A percentile compares a stretch with the other conserved stretches of the same genome.
These are phyloP conservation scores for Capsicum pubescens DNA, from an alignment of 257 asterid genomes.

Conservation along the genomic window DNA sequence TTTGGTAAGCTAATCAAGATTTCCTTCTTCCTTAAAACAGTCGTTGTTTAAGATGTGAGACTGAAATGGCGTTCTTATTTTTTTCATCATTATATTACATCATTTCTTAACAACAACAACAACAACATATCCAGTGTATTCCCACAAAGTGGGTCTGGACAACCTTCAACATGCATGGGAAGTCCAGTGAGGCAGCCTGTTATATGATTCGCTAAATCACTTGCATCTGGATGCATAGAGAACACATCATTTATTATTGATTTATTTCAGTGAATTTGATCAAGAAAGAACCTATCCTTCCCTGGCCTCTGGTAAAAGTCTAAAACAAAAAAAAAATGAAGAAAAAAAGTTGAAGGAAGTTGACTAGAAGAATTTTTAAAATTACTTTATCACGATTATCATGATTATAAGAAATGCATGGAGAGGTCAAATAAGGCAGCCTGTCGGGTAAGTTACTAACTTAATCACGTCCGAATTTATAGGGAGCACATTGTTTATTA, in stretches of 20 bases:
- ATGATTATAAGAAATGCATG: neutral
- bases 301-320: neutral
- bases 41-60: neutral
- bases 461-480: neutral
- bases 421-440: neutral
- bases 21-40: neutral
- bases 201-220: neutral
- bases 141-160: no score
- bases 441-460: neutral
- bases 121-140: no score
- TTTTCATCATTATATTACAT: neutral
- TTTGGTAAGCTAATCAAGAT: constrained; percentile 59
- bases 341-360: neutral
- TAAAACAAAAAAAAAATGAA: no score
- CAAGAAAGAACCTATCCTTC: no score
- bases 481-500: neutral
- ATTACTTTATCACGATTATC: neutral
- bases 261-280: neutral
- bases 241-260: neutral
- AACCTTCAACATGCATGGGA: neutral
- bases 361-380: neutral
- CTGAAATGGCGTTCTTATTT: neutral
- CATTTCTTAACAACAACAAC: neutral
- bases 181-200: neutral
- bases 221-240: neutral